Percentiles rank a stretch among this genome's conserved stretches.
Conservation (phyloP, 352 stramenopile genomes). For the Pythium pyrilobum region DNA sequence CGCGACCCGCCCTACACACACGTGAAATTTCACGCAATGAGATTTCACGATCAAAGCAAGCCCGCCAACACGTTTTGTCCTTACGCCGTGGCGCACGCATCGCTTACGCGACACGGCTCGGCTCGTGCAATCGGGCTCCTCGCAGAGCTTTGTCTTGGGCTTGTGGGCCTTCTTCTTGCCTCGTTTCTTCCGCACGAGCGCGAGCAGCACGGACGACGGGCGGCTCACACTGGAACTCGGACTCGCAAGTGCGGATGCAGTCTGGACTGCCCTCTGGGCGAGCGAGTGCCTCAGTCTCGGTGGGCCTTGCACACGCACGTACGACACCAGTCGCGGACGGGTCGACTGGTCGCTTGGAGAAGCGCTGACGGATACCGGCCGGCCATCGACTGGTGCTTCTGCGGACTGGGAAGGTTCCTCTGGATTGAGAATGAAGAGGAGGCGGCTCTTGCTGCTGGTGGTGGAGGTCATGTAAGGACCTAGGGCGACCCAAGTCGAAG, state of each 20-base stretch:
- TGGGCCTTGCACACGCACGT: too few species aligned
- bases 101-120: constrained; percentile 8
- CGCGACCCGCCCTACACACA: constrained; percentile 5
- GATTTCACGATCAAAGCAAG: not conserved
- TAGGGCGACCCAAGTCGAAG: not conserved
- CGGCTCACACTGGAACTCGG: not conserved
- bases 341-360: too few species aligned
- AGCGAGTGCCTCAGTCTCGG: too few species aligned
- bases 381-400: not conserved
- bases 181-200: constrained; percentile 5
- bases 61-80: too few species aligned
- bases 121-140: constrained; percentile 9
- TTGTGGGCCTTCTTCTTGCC: constrained; percentile 1
- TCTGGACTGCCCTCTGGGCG: too few species aligned
- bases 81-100: constrained; percentile 18
- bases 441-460: not conserved
- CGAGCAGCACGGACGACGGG: constrained; percentile 1
- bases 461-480: too few species aligned
- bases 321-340: too few species aligned
- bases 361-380: too few species aligned
- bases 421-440: constrained; percentile 12
- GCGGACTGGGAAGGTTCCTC: not conserved
- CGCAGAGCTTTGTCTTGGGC: constrained; percentile 1
- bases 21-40: not conserved
- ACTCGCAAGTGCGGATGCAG: not conserved